Base-by-base conservation (phyloP, 257 asterid species). In the Salvia rosmarinus region DNA sequence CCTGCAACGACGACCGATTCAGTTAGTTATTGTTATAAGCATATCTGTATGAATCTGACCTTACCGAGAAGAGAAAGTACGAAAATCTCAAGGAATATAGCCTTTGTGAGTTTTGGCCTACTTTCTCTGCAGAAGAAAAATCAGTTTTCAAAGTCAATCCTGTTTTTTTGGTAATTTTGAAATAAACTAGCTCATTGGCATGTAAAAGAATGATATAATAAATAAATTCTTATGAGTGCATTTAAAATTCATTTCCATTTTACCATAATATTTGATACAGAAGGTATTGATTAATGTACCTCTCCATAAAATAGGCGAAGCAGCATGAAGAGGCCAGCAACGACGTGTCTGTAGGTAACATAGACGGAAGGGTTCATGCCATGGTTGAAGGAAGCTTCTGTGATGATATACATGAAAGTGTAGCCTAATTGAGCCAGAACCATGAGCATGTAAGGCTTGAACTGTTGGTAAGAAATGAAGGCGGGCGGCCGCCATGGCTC, bases 341-440 rank as follows among this genome's bases (percentile, higher is more conserved):
- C 81, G 2, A 84, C 52, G 44, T 85, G 89, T 17, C 97, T 81
- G 47, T 87, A 90, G 21, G 90, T 88, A 10, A 90, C 80, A 7
- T 90, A 90, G 68, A 88, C 95, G 47, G 71, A 87, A 65, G 92
- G 88, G 28, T 88, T 80, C 96, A 90, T 84, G 32, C 96, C 96
- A 72, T 90, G 90, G 65, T 81, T 75, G 85, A 90, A 90, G 20
- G 95, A 88, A 47, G 96, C 96, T 63, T 90, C 87, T 3, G 92
- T 85, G 44, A 88, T 85, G 81, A 88, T 82, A 40, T 87, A 90
- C 76, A 82, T 70, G 72, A 88, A 71, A 9, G 95, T 80, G 34
- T 85, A 84, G 63, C 71, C 79, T 50, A 87, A 44, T 78, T 90
- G 97, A 56, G 87, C 68, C 19, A 89, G 16, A 73, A 81, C 81